Evolutionary conservation across 2,329 filamentous ascomycete genomes (phyloP), one percentile per base, ranked within the genome.

Genomic region (Rachicladosporium sp.): DNA sequence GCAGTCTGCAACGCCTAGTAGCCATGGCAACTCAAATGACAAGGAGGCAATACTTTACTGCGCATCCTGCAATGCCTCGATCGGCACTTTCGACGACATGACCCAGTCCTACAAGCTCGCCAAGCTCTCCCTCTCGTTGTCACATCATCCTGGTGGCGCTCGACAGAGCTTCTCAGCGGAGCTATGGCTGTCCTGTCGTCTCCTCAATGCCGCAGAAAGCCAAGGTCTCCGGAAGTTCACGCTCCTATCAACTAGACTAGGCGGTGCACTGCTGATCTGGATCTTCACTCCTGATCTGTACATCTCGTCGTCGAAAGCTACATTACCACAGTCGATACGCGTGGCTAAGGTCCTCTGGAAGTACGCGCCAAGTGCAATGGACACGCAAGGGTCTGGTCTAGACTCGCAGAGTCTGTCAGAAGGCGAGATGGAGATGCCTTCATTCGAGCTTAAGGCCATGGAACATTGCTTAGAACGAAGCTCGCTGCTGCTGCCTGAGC

Each of bases 281-380:
- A 62, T 74, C 39, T 78, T 79, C 56, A 74, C 75, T 6, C 71
- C 73, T 0, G 68, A 76, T 42, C 62, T 78, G 31, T 65, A 65
- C 37, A 72, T 76, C 46, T 74, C 74, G 2, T 70, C 64, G 7
- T 68, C 66, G 11, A 44, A 42, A 2, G 46, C 56, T 1, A 40
- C 48, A 3, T 21, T 35, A 7, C 4, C 35, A 6, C 58, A 65
- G 33, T 64, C 67, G 2, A 59, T 61, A 1, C 65, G 70, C n/a
- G 71, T 71, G 1, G 65, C 73, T 59, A 79, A 78, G 47, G 59
- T 77, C 12, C 67, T 78, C 42, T 78, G 68, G 51, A 40, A 54
- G 57, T 12, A 5, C 6, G 35, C 40, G 10, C 31, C 40, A 10
- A 10, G 11, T 6, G 15, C 15, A 19, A 19, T 19, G 15, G 23